Percentiles rank a stretch among this genome's conserved stretches.
These are phyloP conservation scores for Xylaria cubensis DNA, from an alignment of 495 filamentous ascomycete species.

Conservation along the genomic window DNA sequence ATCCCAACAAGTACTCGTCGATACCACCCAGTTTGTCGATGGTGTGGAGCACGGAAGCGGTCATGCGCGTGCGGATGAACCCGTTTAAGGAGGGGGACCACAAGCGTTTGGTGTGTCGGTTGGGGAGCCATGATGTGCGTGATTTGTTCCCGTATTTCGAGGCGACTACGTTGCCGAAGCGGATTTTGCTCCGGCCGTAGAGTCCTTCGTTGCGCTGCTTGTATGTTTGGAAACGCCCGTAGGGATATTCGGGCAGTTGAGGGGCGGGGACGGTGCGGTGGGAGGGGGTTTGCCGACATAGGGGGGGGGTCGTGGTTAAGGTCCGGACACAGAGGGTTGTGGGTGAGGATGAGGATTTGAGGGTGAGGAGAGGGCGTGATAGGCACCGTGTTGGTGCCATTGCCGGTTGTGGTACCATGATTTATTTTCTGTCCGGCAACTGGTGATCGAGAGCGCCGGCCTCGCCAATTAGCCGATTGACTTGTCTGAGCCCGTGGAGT, in stretches of 20 bases:
- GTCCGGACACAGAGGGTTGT: constrained; percentile 6
- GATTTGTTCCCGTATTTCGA: constrained; percentile 79
- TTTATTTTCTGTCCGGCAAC: not conserved
- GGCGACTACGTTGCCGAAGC: constrained; percentile 91
- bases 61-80: constrained; percentile 75
- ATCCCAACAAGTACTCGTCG: constrained; percentile 86
- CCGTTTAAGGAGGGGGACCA: constrained; percentile 70
- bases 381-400: constrained; percentile 30
- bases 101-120: constrained; percentile 79
- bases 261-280: constrained; percentile 40
- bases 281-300: constrained; percentile 37
- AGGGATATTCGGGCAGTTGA: constrained; percentile 77
- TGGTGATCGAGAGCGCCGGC: not conserved
- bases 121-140: constrained; percentile 84
- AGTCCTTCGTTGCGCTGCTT: constrained; percentile 89
- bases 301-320: constrained; percentile 35
- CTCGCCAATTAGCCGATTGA: not conserved
- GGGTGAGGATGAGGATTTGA: constrained; percentile 18
- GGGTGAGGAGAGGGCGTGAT: constrained; percentile 6
- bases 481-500: not conserved
- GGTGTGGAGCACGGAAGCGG: constrained; percentile 76
- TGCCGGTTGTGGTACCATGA: constrained; percentile 15
- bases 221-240: constrained; percentile 77
- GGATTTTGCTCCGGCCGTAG: constrained; percentile 78
- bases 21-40: constrained; percentile 87